Evolutionary conservation across 345 rosid species (phyloP).

Genomic region (Heritiera fomes): DNA sequence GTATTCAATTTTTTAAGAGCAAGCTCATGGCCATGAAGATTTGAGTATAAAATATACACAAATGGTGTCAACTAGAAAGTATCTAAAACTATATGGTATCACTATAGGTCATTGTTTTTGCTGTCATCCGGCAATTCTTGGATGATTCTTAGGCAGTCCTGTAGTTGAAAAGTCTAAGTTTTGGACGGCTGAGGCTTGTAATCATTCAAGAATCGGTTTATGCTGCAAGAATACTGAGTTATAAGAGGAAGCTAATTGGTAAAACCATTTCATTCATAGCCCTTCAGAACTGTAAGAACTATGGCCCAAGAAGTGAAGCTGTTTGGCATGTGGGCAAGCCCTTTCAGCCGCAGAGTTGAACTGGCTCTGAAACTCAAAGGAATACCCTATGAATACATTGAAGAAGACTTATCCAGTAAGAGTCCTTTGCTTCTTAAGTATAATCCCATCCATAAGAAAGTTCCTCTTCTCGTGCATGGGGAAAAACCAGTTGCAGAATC

Average conservation of each 20-base stretch:
- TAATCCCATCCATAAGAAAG: conserved; percentile 32
- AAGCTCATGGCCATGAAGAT: not conserved
- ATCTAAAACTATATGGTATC: not conserved
- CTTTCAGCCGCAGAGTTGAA: conserved; percentile 28
- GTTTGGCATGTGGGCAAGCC: conserved; percentile 28
- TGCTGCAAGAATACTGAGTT: not conserved
- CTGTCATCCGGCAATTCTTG: not conserved
- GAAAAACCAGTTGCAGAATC: conserved; percentile 28
- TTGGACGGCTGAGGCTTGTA: not conserved
- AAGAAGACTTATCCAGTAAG: conserved; percentile 30
- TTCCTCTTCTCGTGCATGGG: conserved; percentile 32
- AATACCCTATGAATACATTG: conserved; percentile 21
- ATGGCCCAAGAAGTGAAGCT: conserved; percentile 32
- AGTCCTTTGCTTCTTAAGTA: conserved; percentile 25
- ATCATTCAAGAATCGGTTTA: conserved; percentile 6
- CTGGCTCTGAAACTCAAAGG: conserved; percentile 33
- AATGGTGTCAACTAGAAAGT: not conserved
- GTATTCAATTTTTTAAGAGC: not conserved
- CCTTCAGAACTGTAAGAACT: not conserved
- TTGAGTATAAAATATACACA: not conserved
- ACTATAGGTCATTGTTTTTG: too few relatives aligned
- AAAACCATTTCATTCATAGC: not conserved
- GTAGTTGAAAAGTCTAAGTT: not conserved
- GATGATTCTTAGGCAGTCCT: not conserved
- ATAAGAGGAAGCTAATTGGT: not conserved